A percentile compares a stretch with the other conserved stretches of the same genome.
phyloP scores from a whole-genome alignment of 2,329 filamentous ascomycete species.

The Fusarium musae region DNA sequence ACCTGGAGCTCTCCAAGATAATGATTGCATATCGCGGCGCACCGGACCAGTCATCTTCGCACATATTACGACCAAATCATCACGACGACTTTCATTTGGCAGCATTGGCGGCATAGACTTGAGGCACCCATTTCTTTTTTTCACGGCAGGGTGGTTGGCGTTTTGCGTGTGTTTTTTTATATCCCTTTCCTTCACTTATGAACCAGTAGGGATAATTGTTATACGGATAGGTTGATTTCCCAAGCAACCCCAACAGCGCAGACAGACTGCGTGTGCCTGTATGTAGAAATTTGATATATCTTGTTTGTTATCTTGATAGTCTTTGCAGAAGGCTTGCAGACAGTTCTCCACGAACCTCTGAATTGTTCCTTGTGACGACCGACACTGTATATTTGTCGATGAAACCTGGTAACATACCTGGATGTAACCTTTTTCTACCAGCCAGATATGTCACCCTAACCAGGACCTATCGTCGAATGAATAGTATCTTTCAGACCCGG shows the following conservation, averaged over 20 bases:
- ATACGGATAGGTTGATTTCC: slow-evolving; percentile 12
- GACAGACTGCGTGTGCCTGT: slow-evolving; percentile 37
- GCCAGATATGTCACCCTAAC: not conserved
- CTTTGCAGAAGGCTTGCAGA: not conserved
- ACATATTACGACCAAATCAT: slow-evolving; percentile 50
- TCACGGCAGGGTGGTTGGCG: slow-evolving; percentile 47
- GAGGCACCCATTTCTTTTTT: slow-evolving; percentile 44
- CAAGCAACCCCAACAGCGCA: slow-evolving; percentile 13
- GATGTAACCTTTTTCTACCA: not conserved
- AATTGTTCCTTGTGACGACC: not conserved
- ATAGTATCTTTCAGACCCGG: not conserved
- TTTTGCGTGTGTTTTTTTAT: slow-evolving; percentile 48
- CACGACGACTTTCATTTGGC: slow-evolving; percentile 49
- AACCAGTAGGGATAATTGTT: slow-evolving; percentile 40
- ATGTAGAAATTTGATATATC: slow-evolving; percentile 39
- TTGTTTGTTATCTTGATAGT: slow-evolving; percentile 5
- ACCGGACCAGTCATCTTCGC: slow-evolving; percentile 39
- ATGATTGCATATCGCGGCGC: slow-evolving; percentile 43
- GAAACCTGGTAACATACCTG: not conserved
- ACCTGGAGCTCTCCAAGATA: slow-evolving; percentile 12
- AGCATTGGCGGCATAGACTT: slow-evolving; percentile 53
- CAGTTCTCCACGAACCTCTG: not conserved
- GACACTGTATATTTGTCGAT: not conserved
- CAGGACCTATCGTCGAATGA: not conserved
- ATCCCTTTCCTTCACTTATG: slow-evolving; percentile 44